These are phyloP conservation scores for Phytopythium kandeliae DNA, from an alignment of 352 stramenopile species.

Conservation along the genomic window DNA sequence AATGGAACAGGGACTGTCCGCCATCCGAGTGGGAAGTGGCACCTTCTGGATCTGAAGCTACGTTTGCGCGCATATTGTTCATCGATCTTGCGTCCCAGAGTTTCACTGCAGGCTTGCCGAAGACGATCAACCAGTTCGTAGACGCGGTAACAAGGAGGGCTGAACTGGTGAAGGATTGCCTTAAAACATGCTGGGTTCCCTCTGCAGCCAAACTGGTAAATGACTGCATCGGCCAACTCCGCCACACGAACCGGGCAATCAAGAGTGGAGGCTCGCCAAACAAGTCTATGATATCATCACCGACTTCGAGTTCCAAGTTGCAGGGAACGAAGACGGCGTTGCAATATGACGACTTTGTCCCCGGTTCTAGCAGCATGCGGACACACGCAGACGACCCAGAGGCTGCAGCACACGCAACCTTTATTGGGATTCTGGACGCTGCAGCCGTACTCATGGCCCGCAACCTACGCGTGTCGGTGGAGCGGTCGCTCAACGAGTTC, in stretches of 20 bases:
- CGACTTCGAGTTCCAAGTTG: conserved; percentile 1
- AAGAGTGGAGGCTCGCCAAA: background rate
- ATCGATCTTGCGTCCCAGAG: conserved; percentile 60
- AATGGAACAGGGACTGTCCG: conserved; percentile 78
- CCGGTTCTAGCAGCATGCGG: conserved; percentile 1
- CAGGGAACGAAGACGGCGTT: background rate
- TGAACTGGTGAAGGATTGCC: conserved; percentile 81
- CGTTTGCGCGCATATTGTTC: conserved; percentile 78
- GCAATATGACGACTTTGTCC: background rate
- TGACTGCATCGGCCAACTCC: conserved; percentile 47
- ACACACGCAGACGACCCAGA: conserved; percentile 32
- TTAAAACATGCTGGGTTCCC: conserved; percentile 80
- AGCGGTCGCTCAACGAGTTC: conserved; percentile 74
- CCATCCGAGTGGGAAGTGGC: conserved; percentile 70
- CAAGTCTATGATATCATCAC: background rate
- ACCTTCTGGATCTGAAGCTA: conserved; percentile 16
- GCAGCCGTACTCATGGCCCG: conserved; percentile 87
- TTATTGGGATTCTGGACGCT: conserved; percentile 73
- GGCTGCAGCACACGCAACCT: conserved; percentile 35
- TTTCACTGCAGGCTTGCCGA: conserved; percentile 69
- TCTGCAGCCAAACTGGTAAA: conserved; percentile 66
- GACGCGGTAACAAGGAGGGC: conserved; percentile 70
- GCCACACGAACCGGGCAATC: background rate
- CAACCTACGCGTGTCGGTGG: conserved; percentile 82
- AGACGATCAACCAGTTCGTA: conserved; percentile 83